phyloP scores from a whole-genome alignment of 306 rosid genomes.

The Castanea mollissima region DNA sequence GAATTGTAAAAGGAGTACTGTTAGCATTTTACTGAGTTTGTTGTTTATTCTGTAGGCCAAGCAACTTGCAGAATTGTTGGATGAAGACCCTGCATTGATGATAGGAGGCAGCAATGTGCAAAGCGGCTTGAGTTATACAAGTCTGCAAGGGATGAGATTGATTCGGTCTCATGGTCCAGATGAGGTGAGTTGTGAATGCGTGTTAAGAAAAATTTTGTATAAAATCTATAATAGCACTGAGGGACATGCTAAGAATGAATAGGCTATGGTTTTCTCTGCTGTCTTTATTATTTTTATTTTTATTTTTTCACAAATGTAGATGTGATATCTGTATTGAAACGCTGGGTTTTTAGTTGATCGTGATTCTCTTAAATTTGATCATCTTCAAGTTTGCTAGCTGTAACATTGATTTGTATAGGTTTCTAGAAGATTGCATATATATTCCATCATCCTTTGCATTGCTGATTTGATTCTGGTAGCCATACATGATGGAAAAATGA shows the following conservation, averaged over 20 bases:
- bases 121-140: conserved; percentile 52
- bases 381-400: not conserved
- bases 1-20: not conserved
- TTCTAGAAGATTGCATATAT: not conserved
- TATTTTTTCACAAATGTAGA: not conserved
- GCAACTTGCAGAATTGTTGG: conserved; percentile 41
- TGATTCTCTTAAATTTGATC: not conserved
- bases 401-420: not conserved
- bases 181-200: not conserved
- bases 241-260: not conserved
- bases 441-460: not conserved
- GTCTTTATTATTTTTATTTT: not conserved
- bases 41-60: conserved; percentile 26
- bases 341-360: not conserved
- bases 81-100: conserved; percentile 38
- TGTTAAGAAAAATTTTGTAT: not conserved
- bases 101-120: conserved; percentile 43
- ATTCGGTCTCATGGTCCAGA: conserved; percentile 47
- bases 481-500: not conserved
- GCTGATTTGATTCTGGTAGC: not conserved
- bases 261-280: not conserved
- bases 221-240: not conserved
- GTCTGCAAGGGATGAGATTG: conserved; percentile 55
- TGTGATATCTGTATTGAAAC: not conserved
- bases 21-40: not conserved